These are phyloP conservation scores for Teratosphaeria destructans DNA, from an alignment of 2,329 filamentous ascomycete genomes.

Conservation along the genomic window DNA sequence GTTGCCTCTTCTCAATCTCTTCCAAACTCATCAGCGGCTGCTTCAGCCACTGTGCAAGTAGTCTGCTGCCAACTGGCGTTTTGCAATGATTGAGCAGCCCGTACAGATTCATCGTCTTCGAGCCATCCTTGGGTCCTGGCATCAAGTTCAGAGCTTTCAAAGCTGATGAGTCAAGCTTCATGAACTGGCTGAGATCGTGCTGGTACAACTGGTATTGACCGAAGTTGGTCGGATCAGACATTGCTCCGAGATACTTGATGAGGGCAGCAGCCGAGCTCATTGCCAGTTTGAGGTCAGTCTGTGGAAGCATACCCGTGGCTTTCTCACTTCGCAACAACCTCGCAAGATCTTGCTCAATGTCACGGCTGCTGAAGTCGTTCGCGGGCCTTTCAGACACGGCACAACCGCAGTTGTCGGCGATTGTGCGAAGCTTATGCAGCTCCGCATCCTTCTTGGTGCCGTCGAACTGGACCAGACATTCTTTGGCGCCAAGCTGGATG, in stretches of 20 bases:
- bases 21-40: conserved; percentile 86
- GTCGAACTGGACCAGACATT: conserved; percentile 79
- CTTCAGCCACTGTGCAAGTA: conserved; percentile 94
- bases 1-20: conserved; percentile 84
- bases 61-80: conserved; percentile 79
- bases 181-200: conserved; percentile 91
- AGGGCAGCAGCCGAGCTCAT: conserved; percentile 91
- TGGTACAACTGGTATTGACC: conserved; percentile 96
- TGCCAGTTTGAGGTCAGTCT: conserved; percentile 86
- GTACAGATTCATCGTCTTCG: conserved; percentile 96
- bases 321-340: conserved; percentile 80
- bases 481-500: conserved; percentile 91
- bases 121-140: conserved; percentile 85
- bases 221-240: conserved; percentile 89
- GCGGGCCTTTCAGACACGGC: conserved; percentile 71
- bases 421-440: conserved; percentile 72
- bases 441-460: conserved; percentile 75
- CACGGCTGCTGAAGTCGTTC: conserved; percentile 72
- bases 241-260: conserved; percentile 85
- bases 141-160: conserved; percentile 92
- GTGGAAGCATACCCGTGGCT: conserved; percentile 64
- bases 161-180: conserved; percentile 94
- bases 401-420: conserved; percentile 85
- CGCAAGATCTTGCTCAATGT: conserved; percentile 91
- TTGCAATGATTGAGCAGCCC: conserved; percentile 96